phyloP scores from a whole-genome alignment of 495 filamentous ascomycete genomes.

The Xylaria grammica region DNA sequence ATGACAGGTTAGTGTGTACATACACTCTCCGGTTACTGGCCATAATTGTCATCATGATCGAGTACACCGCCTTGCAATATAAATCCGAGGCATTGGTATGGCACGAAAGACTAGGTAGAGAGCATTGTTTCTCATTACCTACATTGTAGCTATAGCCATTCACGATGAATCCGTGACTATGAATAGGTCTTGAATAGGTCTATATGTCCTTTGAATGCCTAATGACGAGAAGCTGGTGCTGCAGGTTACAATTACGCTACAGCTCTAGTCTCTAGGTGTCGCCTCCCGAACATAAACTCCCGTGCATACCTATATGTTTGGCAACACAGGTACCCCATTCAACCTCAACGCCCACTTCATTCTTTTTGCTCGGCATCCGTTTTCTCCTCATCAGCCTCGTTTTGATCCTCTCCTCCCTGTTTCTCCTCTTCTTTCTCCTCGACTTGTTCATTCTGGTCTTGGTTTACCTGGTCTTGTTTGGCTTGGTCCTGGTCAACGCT shows the following conservation, averaged over 20 bases:
- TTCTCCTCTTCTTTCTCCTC: not conserved
- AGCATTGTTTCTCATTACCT: not conserved
- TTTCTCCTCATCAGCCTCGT: not conserved
- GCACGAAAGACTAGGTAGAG: not conserved
- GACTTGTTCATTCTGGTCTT: not conserved
- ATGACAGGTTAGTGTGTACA: not conserved
- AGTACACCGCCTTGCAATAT: not conserved
- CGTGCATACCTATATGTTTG: too few species aligned
- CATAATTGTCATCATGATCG: too few species aligned
- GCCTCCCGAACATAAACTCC: not conserved
- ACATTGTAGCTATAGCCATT: not conserved
- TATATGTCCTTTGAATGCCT: not conserved
- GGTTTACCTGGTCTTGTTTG: not conserved
- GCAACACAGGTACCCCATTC: not conserved
- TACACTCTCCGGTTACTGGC: not conserved
- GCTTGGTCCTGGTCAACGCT: slow-evolving; percentile 15
- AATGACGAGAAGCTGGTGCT: not conserved
- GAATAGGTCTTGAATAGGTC: too few species aligned
- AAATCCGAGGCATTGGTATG: not conserved
- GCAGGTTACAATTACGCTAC: not conserved
- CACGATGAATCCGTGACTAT: not conserved
- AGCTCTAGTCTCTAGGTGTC: not conserved
- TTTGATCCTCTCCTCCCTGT: too few species aligned
- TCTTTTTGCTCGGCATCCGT: not conserved
- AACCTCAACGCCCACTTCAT: not conserved